These are phyloP conservation scores for Teunomyces kruisii DNA, from an alignment of 805 yeast species.

Conservation along the genomic window DNA sequence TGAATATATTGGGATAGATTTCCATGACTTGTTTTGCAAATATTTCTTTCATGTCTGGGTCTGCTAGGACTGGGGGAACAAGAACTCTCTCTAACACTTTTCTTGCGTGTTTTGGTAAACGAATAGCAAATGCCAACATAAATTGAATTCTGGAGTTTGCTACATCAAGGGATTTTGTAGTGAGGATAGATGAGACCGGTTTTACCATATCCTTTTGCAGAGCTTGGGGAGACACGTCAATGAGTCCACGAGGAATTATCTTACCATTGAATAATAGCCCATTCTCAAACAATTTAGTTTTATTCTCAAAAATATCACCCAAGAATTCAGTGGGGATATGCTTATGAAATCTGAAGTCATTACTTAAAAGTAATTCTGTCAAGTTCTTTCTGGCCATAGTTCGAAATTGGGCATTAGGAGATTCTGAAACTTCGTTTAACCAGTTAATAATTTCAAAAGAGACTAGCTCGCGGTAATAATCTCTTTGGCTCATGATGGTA, in stretches of 20 bases:
- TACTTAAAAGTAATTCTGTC: conserved; percentile 44
- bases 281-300: conserved; percentile 27
- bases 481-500: conserved; percentile 51
- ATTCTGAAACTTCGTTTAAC: conserved; percentile 42
- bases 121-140: conserved; percentile 56
- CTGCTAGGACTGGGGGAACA: conserved; percentile 57
- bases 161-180: neutral
- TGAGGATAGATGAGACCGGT: neutral
- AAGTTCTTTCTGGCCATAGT: conserved; percentile 39
- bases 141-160: conserved; percentile 55
- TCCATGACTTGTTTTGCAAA: conserved; percentile 56
- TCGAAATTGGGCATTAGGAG: conserved; percentile 22
- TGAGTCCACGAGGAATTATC: conserved; percentile 22
- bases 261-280: conserved; percentile 31
- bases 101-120: conserved; percentile 56
- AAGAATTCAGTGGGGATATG: conserved; percentile 24
- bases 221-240: conserved; percentile 13
- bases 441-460: conserved; percentile 49
- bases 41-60: conserved; percentile 43
- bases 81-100: conserved; percentile 47
- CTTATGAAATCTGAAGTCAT: conserved; percentile 32
- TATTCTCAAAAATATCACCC: conserved; percentile 15
- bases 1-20: conserved; percentile 51
- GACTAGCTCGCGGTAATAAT: conserved; percentile 49
- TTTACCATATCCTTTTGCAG: neutral